Conservation (phyloP, 305 asterid species). For the Ilex paraguariensis region DNA sequence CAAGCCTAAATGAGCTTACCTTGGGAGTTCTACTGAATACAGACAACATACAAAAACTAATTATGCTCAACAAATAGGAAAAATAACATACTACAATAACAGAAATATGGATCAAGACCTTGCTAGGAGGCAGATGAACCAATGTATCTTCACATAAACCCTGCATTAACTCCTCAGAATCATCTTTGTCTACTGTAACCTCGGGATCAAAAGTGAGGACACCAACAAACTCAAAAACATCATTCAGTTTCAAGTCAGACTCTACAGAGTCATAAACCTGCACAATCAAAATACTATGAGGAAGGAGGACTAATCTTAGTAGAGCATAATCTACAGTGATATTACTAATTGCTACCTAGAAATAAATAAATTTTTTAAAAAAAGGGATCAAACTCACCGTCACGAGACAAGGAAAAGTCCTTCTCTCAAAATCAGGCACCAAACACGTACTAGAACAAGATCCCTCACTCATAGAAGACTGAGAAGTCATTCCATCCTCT, state of each 20-base stretch:
- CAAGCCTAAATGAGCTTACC: no score
- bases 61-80: no score
- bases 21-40: no score
- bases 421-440: constrained; percentile 32
- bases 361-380: not conserved
- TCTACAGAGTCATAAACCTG: constrained; percentile 84
- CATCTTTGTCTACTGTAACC: constrained; percentile 33
- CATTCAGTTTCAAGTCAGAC: constrained; percentile 77
- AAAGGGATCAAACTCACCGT: constrained; percentile 43
- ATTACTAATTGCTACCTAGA: constrained; percentile 6
- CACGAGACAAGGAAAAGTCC: constrained; percentile 61
- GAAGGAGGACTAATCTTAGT: not conserved
- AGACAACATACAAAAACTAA: no score
- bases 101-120: constrained; percentile 14
- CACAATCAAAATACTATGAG: constrained; percentile 13
- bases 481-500: constrained; percentile 39
- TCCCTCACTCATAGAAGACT: constrained; percentile 31
- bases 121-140: constrained; percentile 49
- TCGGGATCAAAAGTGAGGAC: constrained; percentile 68
- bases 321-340: not conserved
- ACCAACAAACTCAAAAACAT: constrained; percentile 87
- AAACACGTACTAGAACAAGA: constrained; percentile 27
- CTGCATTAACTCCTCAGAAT: constrained; percentile 32
- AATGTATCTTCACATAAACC: constrained; percentile 49
- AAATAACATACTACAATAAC: constrained; percentile 19